Evolutionary conservation across 1,284 basidiomycete species (phyloP).

Genomic region (Anthracocystis walkeri): DNA sequence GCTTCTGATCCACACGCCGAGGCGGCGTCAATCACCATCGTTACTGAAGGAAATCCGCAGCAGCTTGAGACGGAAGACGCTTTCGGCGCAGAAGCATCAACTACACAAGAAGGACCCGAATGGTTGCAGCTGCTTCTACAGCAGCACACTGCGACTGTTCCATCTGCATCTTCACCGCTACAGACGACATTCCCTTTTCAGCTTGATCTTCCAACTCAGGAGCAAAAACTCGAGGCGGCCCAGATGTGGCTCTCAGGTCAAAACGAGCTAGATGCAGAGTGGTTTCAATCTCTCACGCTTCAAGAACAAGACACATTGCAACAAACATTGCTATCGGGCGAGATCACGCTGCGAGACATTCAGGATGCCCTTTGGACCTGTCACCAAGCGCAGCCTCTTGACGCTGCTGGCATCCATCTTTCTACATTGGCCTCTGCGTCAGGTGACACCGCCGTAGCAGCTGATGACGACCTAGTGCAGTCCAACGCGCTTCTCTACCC

Average conservation of each 20-base stretch:
- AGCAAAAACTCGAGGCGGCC: slow-evolving; percentile 8
- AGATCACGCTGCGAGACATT: slow-evolving; percentile 20
- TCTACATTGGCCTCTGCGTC: neutral
- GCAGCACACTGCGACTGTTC: neutral
- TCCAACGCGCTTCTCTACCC: slow-evolving; percentile 24
- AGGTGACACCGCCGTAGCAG: neutral
- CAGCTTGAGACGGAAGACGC: neutral
- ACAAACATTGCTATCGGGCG: slow-evolving; percentile 18
- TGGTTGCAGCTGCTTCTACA: slow-evolving; percentile 20
- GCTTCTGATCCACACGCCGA: neutral
- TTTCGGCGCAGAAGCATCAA: neutral
- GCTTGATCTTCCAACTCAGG: neutral
- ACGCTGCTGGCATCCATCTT: neutral
- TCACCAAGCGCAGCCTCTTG: neutral
- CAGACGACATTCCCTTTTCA: slow-evolving; percentile 14
- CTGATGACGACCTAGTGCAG: neutral
- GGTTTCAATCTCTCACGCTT: slow-evolving; percentile 11
- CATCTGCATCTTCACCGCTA: neutral
- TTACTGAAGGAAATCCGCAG: neutral
- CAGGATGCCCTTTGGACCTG: slow-evolving; percentile 9
- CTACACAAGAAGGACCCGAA: slow-evolving; percentile 4
- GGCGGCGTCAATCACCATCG: neutral
- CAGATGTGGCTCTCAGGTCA: slow-evolving; percentile 17
- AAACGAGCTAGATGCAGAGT: slow-evolving; percentile 13
- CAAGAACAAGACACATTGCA: slow-evolving; percentile 20